Conservation (phyloP, 2,329 filamentous ascomycete species). For the Diplodia sapinea region DNA sequence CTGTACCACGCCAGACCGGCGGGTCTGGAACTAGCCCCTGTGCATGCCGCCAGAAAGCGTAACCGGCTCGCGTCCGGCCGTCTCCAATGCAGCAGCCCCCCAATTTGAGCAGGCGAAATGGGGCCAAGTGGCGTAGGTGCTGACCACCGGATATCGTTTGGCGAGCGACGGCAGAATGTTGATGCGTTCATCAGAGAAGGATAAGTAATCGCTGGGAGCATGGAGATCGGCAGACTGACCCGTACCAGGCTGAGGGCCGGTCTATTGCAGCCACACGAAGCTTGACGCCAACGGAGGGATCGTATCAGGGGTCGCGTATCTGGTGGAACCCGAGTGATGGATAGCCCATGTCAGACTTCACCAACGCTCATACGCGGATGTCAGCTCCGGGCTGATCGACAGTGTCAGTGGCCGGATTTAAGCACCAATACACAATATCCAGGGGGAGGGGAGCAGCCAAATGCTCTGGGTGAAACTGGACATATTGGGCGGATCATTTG, state of each 20-base stretch:
- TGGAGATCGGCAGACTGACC: slow-evolving; percentile 7
- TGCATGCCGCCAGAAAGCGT: not conserved
- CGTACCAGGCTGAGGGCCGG: not conserved
- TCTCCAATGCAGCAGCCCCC: slow-evolving; percentile 17
- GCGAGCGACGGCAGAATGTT: not conserved
- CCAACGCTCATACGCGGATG: slow-evolving; percentile 16
- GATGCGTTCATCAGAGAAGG: not conserved
- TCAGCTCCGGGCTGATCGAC: slow-evolving; percentile 18
- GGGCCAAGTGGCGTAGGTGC: slow-evolving; percentile 19
- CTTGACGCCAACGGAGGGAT: not conserved
- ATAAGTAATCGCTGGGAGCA: not conserved
- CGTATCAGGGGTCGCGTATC: slow-evolving; percentile 18
- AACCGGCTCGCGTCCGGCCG: slow-evolving; percentile 25
- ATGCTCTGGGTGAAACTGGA: not conserved
- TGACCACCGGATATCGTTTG: slow-evolving; percentile 8
- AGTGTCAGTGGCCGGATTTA: not conserved
- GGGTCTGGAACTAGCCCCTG: slow-evolving; percentile 22
- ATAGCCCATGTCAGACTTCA: slow-evolving; percentile 18
- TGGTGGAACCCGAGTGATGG: not conserved
- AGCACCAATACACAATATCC: not conserved
- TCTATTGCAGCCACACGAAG: slow-evolving; percentile 3
- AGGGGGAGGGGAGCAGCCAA: not conserved
- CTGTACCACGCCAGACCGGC: slow-evolving; percentile 4
- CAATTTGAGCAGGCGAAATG: not conserved
- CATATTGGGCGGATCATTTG: not conserved